A percentile compares a stretch with the other conserved stretches of the same genome.
These are phyloP conservation scores for Zygoascus meyerae DNA, from an alignment of 1,139 yeast species.

Conservation along the genomic window DNA sequence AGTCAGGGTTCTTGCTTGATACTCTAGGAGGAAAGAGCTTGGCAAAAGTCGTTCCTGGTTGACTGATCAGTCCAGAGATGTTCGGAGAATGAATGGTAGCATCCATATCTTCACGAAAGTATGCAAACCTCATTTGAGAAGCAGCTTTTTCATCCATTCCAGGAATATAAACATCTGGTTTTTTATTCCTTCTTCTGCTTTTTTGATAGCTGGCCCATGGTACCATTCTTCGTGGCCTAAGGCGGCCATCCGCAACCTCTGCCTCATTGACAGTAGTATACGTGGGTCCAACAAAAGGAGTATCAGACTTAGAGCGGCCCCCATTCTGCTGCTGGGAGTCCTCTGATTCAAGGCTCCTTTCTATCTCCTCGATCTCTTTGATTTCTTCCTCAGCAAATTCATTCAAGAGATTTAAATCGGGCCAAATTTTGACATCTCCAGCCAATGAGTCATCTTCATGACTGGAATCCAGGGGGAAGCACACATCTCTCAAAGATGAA, in stretches of 20 bases:
- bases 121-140: slow-evolving; percentile 56
- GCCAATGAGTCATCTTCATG: slow-evolving; percentile 37
- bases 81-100: slow-evolving; percentile 88
- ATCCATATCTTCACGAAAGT: slow-evolving; percentile 83
- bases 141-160: slow-evolving; percentile 28
- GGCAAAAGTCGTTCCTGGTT: slow-evolving; percentile 36
- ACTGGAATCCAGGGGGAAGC: slow-evolving; percentile 59
- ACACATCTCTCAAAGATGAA: slow-evolving; percentile 83
- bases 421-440: slow-evolving; percentile 53
- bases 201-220: slow-evolving; percentile 57
- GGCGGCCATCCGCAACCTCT: slow-evolving; percentile 53
- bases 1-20: neutral
- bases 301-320: slow-evolving; percentile 7
- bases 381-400: slow-evolving; percentile 72
- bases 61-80: slow-evolving; percentile 65
- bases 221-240: slow-evolving; percentile 68
- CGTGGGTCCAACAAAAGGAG: slow-evolving; percentile 24
- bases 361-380: slow-evolving; percentile 38
- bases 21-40: slow-evolving; percentile 30
- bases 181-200: slow-evolving; percentile 6
- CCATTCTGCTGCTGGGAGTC: neutral
- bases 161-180: slow-evolving; percentile 22
- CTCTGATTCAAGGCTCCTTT: slow-evolving; percentile 15
- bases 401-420: slow-evolving; percentile 66
- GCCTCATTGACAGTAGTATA: slow-evolving; percentile 54